Percentiles rank a stretch among this genome's conserved stretches.
phyloP scores from a whole-genome alignment of 2,329 filamentous ascomycete species.

The Lachnellula occidentalis region DNA sequence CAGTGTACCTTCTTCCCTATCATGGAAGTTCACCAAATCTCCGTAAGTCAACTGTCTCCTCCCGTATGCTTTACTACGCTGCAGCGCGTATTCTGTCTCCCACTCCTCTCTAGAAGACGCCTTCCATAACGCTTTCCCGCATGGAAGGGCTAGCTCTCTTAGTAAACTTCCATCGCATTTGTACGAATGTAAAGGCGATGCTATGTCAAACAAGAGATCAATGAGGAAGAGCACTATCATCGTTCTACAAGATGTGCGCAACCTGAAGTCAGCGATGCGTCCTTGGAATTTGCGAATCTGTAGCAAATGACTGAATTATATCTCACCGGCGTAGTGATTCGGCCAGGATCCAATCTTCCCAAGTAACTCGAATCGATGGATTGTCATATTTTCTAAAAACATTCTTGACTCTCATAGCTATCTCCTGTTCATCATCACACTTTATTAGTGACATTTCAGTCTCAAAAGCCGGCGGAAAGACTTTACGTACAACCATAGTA shows the following conservation, averaged over 20 bases:
- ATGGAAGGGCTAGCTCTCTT: conserved; percentile 8
- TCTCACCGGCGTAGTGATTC: conserved; percentile 17
- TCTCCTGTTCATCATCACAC: not conserved
- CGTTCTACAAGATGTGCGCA: conserved; percentile 3
- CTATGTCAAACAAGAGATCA: conserved; percentile 11
- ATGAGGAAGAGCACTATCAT: conserved; percentile 13
- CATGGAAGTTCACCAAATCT: conserved; percentile 8
- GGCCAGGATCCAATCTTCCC: conserved; percentile 13
- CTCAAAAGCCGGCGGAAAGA: not conserved
- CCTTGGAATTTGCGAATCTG: not conserved
- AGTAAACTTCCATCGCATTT: conserved; percentile 8
- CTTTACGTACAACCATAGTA: conserved; percentile 13
- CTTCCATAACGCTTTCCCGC: conserved; percentile 11
- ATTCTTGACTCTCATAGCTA: not conserved
- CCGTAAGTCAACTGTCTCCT: conserved; percentile 9
- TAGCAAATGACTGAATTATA: not conserved
- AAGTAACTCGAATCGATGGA: not conserved
- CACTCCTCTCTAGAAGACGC: conserved; percentile 9
- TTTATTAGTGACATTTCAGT: not conserved
- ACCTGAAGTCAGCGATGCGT: not conserved
- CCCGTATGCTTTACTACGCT: not conserved
- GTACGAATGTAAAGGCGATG: not conserved
- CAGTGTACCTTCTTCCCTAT: conserved; percentile 2
- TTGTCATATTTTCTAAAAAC: not conserved
- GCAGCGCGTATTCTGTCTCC: conserved; percentile 7